Evolutionary conservation across 2,329 filamentous ascomycete species (phyloP).

Genomic region (Gnomoniopsis sp.): DNA sequence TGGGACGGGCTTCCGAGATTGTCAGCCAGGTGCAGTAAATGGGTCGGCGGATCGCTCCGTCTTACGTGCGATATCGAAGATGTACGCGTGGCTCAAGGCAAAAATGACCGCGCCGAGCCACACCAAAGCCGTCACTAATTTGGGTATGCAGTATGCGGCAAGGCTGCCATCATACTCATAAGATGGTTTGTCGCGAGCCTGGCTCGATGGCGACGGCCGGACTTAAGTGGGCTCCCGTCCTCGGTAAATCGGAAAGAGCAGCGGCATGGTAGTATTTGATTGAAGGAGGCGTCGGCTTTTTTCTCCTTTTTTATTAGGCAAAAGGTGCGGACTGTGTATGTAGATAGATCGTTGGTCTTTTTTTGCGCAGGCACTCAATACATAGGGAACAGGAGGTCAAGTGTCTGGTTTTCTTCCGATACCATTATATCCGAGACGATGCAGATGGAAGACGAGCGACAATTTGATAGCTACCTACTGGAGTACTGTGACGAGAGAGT

Average conservation of each 20-base stretch:
- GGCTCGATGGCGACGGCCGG: neutral
- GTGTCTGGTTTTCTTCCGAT: conserved; percentile 26
- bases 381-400: neutral
- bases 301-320: neutral
- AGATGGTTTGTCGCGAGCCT: neutral
- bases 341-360: conserved; percentile 5
- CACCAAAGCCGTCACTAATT: too few species aligned
- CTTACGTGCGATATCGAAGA: neutral
- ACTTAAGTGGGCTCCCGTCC: neutral
- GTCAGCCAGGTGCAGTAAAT: conserved; percentile 72
- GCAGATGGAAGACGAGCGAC: neutral
- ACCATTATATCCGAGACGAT: conserved; percentile 24
- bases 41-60: neutral
- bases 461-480: neutral
- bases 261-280: neutral
- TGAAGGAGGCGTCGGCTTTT: neutral
- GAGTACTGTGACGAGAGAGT: neutral
- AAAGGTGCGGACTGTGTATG: conserved; percentile 1
- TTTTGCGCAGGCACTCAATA: neutral
- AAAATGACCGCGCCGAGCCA: neutral
- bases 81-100: neutral
- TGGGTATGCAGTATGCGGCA: neutral
- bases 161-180: neutral
- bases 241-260: neutral
- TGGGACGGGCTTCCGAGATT: conserved; percentile 89